phyloP scores from a whole-genome alignment of 2,329 filamentous ascomycete species.

The Diaporthe velutina region DNA sequence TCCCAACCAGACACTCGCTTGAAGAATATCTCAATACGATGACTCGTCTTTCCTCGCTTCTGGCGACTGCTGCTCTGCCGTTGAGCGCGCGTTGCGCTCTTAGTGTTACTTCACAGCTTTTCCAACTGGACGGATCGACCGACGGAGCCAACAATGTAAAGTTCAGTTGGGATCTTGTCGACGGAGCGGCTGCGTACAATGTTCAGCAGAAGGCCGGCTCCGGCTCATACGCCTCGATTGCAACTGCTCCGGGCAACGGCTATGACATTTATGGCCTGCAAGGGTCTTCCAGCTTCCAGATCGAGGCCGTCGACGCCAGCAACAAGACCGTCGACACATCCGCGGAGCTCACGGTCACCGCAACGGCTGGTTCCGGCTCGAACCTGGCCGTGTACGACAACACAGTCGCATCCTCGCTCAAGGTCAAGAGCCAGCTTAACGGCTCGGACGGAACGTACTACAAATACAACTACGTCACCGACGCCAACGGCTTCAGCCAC shows the following conservation, averaged over 20 bases:
- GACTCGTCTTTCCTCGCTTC: background rate
- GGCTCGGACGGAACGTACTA: constrained; percentile 13
- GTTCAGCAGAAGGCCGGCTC: background rate
- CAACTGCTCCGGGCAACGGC: constrained; percentile 6
- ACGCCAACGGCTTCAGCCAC: constrained; percentile 10
- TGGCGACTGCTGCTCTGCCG: background rate
- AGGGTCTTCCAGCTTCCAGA: constrained; percentile 4
- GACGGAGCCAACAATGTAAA: constrained; percentile 8
- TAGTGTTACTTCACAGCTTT: constrained; percentile 1
- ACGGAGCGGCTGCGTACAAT: constrained; percentile 2
- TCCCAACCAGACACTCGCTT: background rate
- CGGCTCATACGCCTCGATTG: background rate
- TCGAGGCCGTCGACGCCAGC: constrained; percentile 1
- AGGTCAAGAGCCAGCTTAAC: constrained; percentile 9
- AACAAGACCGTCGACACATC: background rate
- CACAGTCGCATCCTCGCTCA: background rate
- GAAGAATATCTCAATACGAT: background rate
- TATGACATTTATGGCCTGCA: constrained; percentile 1
- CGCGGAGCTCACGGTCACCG: background rate
- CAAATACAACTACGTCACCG: background rate
- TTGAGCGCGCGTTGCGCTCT: background rate
- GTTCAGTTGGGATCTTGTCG: constrained; percentile 4
- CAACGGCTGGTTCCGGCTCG: background rate
- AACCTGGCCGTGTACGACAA: constrained; percentile 1
- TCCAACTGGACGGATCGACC: background rate